Percentiles rank a stretch among this genome's conserved stretches.
phyloP scores from a whole-genome alignment of 2,329 filamentous ascomycete genomes.

The Trichoderma koningii region DNA sequence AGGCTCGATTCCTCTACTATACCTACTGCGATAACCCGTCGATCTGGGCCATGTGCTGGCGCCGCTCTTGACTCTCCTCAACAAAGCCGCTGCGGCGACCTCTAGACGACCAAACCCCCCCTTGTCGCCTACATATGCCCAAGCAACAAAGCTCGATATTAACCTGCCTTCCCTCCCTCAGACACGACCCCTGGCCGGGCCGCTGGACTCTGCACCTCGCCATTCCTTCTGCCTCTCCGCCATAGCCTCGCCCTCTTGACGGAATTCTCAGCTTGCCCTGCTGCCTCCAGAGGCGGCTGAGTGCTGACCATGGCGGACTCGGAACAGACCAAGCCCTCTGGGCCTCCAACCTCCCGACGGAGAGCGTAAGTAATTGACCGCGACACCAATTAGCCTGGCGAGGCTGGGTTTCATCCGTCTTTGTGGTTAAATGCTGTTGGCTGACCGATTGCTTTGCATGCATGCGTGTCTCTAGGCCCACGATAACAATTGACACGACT shows the following conservation, averaged over 20 bases:
- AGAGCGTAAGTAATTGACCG: slow-evolving; percentile 42
- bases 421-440: not conserved
- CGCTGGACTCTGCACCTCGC: slow-evolving; percentile 7
- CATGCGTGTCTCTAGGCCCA: slow-evolving; percentile 47
- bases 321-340: slow-evolving; percentile 31
- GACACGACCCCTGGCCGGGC: slow-evolving; percentile 20
- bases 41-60: slow-evolving; percentile 15
- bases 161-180: slow-evolving; percentile 8
- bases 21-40: not conserved
- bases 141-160: slow-evolving; percentile 8
- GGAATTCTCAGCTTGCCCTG: slow-evolving; percentile 13
- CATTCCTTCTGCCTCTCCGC: slow-evolving; percentile 2
- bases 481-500: slow-evolving; percentile 58
- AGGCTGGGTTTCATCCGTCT: slow-evolving; percentile 11
- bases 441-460: slow-evolving; percentile 14
- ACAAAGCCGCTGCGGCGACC: not conserved
- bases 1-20: slow-evolving; percentile 3
- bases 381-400: slow-evolving; percentile 2
- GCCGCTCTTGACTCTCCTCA: slow-evolving; percentile 7
- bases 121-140: not conserved
- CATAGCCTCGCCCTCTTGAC: slow-evolving; percentile 17
- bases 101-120: slow-evolving; percentile 1
- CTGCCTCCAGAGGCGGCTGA: slow-evolving; percentile 31
- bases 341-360: slow-evolving; percentile 34
- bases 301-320: slow-evolving; percentile 33